Conservation (phyloP, 2,329 filamentous ascomycete genomes). For the Aspergillus spinulosporus region DNA sequence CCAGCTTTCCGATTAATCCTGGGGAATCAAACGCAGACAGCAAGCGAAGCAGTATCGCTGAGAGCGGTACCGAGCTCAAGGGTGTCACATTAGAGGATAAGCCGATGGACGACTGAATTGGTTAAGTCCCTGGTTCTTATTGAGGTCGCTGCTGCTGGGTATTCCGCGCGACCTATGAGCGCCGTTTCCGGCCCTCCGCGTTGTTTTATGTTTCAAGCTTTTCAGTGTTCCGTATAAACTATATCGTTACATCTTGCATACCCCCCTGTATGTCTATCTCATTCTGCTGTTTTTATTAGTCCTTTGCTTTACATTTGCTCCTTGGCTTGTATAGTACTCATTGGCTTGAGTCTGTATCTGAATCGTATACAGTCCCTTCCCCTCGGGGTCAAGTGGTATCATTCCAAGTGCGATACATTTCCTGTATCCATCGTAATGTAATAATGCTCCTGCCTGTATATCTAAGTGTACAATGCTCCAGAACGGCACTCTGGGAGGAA, state of each 20-base stretch:
- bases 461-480: background rate
- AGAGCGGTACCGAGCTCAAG: constrained; percentile 38
- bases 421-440: background rate
- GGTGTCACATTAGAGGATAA: constrained; percentile 70
- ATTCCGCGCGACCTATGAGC: too few relatives aligned
- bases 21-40: constrained; percentile 31
- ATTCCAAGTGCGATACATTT: background rate
- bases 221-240: constrained; percentile 16
- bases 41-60: constrained; percentile 38
- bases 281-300: constrained; percentile 10
- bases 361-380: constrained; percentile 2
- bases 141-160: too few relatives aligned
- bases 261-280: constrained; percentile 29
- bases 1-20: constrained; percentile 31
- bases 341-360: constrained; percentile 1
- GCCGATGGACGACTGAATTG: constrained; percentile 64
- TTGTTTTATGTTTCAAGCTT: constrained; percentile 2
- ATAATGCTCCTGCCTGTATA: constrained; percentile 1
- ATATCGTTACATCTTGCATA: constrained; percentile 19
- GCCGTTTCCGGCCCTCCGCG: background rate
- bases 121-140: too few relatives aligned
- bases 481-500: background rate
- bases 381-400: background rate
- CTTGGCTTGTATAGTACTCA: constrained; percentile 14
- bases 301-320: constrained; percentile 4